Base-by-base conservation (phyloP, 805 yeast species). In the Barnettozyma californica region DNA sequence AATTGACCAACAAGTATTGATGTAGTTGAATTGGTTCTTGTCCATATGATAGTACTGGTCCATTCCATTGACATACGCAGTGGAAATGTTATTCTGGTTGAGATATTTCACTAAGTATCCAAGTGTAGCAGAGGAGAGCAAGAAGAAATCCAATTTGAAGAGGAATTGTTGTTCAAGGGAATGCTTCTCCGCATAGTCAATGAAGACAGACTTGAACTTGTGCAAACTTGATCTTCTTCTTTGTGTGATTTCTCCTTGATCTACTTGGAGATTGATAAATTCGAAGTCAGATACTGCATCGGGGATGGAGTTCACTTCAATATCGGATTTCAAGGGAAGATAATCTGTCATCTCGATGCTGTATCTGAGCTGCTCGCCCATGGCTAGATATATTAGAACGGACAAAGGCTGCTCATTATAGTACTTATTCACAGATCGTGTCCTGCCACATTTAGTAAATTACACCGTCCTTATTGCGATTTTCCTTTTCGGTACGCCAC, bases 11-110 rank as follows among this genome's bases (percentile, higher is more conserved):
- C 68, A 53, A 0, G 78, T 66, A 6, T 60, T 59, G 54, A 74
- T 52, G 51, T 71, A 72, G 51, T 76, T 75, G 51, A 68, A 70
- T 47, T 77, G 75, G 46, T 68, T 70, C 16, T 61, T 65, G 40
- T 62, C 57, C 71, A 74, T 68, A 13, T 58, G 47, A 45, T 66
- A 70, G 53, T 68, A 64, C 53, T 73, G 71, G 49, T 67, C 63
- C 77, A 72, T 64, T 5, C 78, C 78, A 50, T 70, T 73, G 40
- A 74, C 67, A 53, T 72, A 73, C 1, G 78, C 77, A 1, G 72
- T 71, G n/a, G 68, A 59, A n/a, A 74, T 57, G 51, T 74, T 74
- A 35, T 58, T 58, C 50, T 66, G 74, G 50, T 73, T 69, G 48
- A 74, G 61, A 25, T 68, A 67, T 54, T 74, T 74, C 52, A 72